Evolutionary conservation across 805 yeast species (phyloP).

Genomic region (Torulaspora franciscae): DNA sequence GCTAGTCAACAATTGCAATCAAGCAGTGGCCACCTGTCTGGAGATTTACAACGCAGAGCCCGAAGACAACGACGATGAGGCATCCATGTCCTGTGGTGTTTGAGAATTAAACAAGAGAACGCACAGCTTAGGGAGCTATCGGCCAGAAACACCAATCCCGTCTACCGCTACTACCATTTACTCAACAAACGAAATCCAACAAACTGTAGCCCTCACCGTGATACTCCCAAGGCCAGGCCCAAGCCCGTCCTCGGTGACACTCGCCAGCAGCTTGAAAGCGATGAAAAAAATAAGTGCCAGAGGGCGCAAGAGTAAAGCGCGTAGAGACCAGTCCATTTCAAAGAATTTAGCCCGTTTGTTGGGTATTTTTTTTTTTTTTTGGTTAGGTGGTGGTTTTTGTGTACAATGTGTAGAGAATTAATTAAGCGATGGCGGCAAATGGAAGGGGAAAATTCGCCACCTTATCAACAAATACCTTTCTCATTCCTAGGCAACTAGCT

Average conservation of each 20-base stretch:
- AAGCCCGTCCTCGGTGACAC: neutral
- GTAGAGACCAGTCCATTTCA: too few species aligned
- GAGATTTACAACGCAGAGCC: slow-evolving; percentile 22
- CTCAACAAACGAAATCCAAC: slow-evolving; percentile 1
- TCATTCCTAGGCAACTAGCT: neutral
- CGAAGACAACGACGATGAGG: slow-evolving; percentile 1
- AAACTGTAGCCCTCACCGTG: neutral
- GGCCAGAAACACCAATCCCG: too few species aligned
- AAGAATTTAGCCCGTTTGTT: slow-evolving; percentile 1
- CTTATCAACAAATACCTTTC: neutral
- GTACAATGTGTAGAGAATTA: neutral
- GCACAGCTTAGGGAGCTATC: neutral
- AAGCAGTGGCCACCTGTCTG: slow-evolving; percentile 37
- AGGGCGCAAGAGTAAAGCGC: neutral
- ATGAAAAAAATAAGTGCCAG: too few species aligned
- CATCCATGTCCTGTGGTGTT: neutral
- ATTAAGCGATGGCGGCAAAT: slow-evolving; percentile 2
- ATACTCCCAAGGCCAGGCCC: neutral
- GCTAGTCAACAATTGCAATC: slow-evolving; percentile 37
- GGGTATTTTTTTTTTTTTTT: slow-evolving; percentile 1
- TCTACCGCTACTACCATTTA: too few species aligned
- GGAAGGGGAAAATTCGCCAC: slow-evolving; percentile 4
- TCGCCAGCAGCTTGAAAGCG: neutral
- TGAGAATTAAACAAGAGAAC: neutral
- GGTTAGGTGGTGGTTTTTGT: slow-evolving; percentile 6